Evolutionary conservation across 257 asterid genomes (phyloP).

Genomic region (Capsicum baccatum): DNA sequence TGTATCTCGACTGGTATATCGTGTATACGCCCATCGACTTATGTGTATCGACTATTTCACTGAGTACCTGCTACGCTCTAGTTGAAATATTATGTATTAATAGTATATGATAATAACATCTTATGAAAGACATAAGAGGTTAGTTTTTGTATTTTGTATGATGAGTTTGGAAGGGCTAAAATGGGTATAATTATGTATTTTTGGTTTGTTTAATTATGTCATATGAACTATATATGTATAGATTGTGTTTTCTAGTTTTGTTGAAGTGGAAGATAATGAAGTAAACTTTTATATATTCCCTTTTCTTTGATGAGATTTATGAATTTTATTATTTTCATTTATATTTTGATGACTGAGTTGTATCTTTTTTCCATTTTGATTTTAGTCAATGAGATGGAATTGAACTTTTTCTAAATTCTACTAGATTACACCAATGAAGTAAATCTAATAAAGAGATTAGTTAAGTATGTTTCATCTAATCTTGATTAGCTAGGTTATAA

Average conservation of each 20-base stretch:
- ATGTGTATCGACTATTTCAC: neutral
- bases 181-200: constrained; percentile 27
- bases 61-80: neutral
- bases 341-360: neutral
- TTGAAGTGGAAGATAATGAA: constrained; percentile 22
- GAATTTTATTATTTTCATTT: neutral
- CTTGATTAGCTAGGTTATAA: neutral
- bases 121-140: constrained; percentile 8
- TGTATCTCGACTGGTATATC: neutral
- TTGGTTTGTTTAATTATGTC: neutral
- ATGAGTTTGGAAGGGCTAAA: neutral
- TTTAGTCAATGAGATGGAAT: neutral
- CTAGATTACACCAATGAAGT: neutral
- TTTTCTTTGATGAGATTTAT: neutral
- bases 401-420: neutral
- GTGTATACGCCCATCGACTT: neutral
- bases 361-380: neutral
- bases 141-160: neutral
- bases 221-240: constrained; percentile 12
- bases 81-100: neutral
- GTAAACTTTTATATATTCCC: constrained; percentile 36
- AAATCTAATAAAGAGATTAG: neutral
- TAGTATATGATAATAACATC: constrained; percentile 12
- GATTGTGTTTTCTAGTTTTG: constrained; percentile 23
- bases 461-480: neutral